Evolutionary conservation across 352 stramenopile species (phyloP), one percentile per base, ranked within the genome.

Genomic region (Halophytophthora batemanensis): DNA sequence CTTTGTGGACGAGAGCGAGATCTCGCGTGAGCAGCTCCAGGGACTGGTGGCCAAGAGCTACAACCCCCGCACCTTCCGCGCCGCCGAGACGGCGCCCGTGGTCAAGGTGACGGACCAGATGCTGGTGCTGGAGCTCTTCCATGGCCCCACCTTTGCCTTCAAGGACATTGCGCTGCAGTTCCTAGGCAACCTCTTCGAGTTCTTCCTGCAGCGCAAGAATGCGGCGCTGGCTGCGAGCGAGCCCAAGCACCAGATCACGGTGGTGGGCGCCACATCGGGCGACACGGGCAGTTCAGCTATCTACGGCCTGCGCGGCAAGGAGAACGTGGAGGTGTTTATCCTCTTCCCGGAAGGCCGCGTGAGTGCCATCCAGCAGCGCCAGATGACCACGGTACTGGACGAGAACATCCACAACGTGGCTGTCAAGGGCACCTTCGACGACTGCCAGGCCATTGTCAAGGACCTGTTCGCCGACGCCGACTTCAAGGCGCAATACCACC

Each of bases 131-230:
- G 97, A 99, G 82, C 90, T 99, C 25, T 99, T 99, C 77, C 96
- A 99, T 64, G 97, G 97, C 54, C 96, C 96, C 21, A 99, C 97
- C 33, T 99, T 99, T 69, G 96, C 97, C 18, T 99, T 99, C 80
- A 99, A 99, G 77, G 97, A 99, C 76, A 97, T 99, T 45, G 97
- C 96, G 47, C 72, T 99, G 29, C 96, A 99, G 79, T 99, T 99
- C 71, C 78, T 99, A 14, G 97, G 97, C 49, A 98, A 99, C 66
- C 87, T 99, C 25, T 99, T 99, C 60, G 96, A 99, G 81, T 98
- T 98, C 72, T 99, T 99, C 59, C 71, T 99, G 40, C 80, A 93
- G 57, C 80, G 87, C 50, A 90, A 89, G 64, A 94, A 93, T 58
- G 82, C 64, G 67, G 58, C 35, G 80, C 92, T 82, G 73, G 39